phyloP scores from a whole-genome alignment of 2,329 filamentous ascomycete species.

The Geoglossum cookeanum region DNA sequence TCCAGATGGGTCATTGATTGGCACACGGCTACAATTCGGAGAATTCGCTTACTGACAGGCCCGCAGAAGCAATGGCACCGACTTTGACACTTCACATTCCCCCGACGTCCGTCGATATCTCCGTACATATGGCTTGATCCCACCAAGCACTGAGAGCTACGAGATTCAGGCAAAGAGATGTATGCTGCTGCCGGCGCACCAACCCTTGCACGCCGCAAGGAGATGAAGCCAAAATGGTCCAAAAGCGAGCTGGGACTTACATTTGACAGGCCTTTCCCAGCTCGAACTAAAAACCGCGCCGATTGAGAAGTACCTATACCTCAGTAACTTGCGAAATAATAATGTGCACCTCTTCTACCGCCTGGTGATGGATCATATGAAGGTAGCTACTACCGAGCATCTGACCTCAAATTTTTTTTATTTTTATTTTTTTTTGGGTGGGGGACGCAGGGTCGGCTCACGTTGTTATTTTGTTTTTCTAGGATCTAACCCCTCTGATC shows the following conservation, averaged over 20 bases:
- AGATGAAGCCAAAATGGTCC: not conserved
- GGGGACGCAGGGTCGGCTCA: not conserved
- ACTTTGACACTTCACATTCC: conserved; percentile 30
- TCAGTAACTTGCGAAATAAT: conserved; percentile 54
- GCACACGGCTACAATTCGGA: not conserved
- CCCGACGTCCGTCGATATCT: conserved; percentile 30
- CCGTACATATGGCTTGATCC: conserved; percentile 32
- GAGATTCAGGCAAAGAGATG: conserved; percentile 31
- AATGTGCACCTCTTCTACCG: conserved; percentile 73
- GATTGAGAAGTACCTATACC: conserved; percentile 72
- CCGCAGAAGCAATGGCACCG: conserved; percentile 19
- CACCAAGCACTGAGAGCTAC: conserved; percentile 30
- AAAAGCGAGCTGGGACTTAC: not conserved
- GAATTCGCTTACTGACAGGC: not conserved
- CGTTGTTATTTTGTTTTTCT: conserved; percentile 18
- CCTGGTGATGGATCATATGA: conserved; percentile 55
- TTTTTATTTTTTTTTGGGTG: not conserved
- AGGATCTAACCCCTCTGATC: conserved; percentile 65
- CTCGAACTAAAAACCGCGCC: conserved; percentile 37
- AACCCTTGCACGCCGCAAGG: not conserved
- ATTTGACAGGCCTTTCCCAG: conserved; percentile 16
- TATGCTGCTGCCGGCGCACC: conserved; percentile 16
- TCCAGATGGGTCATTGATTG: not conserved
- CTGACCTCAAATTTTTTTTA: not conserved
- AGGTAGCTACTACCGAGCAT: conserved; percentile 19